Evolutionary conservation across 305 asterid species (phyloP).

Genomic region (Fraxinus velutina): DNA sequence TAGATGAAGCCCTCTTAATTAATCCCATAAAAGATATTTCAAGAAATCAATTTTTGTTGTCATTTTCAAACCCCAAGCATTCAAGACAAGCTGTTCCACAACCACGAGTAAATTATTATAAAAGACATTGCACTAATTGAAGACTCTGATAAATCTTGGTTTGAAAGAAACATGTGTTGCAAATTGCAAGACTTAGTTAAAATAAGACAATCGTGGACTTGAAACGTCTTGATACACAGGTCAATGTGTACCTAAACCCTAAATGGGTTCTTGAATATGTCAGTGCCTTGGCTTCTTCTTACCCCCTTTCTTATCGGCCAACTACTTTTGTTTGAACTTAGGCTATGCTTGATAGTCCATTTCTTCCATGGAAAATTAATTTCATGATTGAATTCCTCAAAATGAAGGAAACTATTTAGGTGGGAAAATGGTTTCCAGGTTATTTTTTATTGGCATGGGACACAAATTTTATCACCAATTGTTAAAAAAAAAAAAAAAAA

Average conservation of each 20-base stretch:
- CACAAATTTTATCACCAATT: too few species aligned
- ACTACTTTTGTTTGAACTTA: too few species aligned
- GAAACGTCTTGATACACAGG: not conserved
- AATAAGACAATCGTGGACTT: too few species aligned
- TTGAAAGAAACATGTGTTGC: not conserved
- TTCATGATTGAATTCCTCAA: too few species aligned
- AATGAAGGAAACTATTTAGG: too few species aligned
- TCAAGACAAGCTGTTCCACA: not conserved
- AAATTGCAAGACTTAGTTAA: not conserved
- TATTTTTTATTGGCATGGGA: too few species aligned
- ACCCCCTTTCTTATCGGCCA: too few species aligned
- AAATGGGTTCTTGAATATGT: not conserved
- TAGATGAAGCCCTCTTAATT: constrained; percentile 25
- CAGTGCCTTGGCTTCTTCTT: not conserved
- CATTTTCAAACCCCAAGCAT: constrained; percentile 11
- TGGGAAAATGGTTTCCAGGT: too few species aligned
- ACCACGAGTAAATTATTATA: not conserved
- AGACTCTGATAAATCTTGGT: not conserved
- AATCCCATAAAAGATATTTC: constrained; percentile 19
- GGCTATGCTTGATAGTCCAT: too few species aligned
- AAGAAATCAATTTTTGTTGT: constrained; percentile 14
- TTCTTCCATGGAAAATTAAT: too few species aligned
- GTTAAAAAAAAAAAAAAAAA: too few species aligned
- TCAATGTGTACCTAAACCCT: not conserved
- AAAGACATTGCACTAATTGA: not conserved